A percentile compares a stretch with the other conserved stretches of the same genome.
phyloP scores from a whole-genome alignment of 2,329 filamentous ascomycete species.

The Fusarium chlamydosporum region DNA sequence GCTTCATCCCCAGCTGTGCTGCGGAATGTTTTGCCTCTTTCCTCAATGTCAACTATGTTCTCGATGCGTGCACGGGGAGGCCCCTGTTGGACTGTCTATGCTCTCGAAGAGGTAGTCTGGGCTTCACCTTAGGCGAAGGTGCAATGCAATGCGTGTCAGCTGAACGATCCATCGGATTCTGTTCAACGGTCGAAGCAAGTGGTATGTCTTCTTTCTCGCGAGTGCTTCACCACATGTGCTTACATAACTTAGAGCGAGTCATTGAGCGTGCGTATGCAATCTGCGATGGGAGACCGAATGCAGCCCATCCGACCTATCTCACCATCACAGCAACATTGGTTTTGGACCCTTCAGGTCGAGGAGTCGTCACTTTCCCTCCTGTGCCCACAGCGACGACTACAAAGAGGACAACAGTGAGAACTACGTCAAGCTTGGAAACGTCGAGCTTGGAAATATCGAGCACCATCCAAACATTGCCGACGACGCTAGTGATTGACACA shows the following conservation, averaged over 20 bases:
- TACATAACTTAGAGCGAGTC: constrained; percentile 54
- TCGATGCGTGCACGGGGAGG: constrained; percentile 62
- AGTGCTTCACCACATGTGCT: constrained; percentile 15
- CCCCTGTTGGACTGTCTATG: constrained; percentile 75
- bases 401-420: constrained; percentile 27
- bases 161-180: constrained; percentile 65
- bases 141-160: constrained; percentile 76
- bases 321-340: constrained; percentile 71
- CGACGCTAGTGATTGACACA: constrained; percentile 51
- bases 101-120: constrained; percentile 68
- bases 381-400: constrained; percentile 20
- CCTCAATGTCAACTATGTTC: constrained; percentile 70
- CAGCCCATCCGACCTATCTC: constrained; percentile 69
- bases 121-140: constrained; percentile 79
- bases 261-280: constrained; percentile 69
- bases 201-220: constrained; percentile 48
- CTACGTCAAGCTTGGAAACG: constrained; percentile 11
- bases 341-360: constrained; percentile 51
- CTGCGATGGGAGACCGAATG: constrained; percentile 66
- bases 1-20: constrained; percentile 71
- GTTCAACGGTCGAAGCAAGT: constrained; percentile 61
- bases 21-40: constrained; percentile 73
- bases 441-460: constrained; percentile 29
- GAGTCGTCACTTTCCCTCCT: constrained; percentile 52
- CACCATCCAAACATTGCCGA: constrained; percentile 44